Percentiles rank a stretch among this genome's conserved stretches.
These are phyloP conservation scores for Solanum clarkiae DNA, from an alignment of 257 asterid genomes.

Conservation along the genomic window DNA sequence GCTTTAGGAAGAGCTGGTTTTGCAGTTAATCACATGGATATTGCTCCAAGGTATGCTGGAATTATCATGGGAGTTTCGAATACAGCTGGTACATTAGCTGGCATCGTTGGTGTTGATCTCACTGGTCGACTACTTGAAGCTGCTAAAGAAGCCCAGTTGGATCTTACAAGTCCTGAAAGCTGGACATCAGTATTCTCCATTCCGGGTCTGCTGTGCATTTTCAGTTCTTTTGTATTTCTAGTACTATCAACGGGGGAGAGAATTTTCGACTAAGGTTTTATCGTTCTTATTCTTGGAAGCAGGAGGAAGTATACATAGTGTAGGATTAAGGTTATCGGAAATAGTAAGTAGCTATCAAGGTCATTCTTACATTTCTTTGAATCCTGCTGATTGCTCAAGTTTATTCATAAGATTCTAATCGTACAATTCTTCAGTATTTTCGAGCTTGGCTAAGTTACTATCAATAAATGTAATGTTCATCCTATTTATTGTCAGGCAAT, in stretches of 20 bases:
- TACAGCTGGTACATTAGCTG: constrained; percentile 92
- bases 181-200: constrained; percentile 71
- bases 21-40: constrained; percentile 92
- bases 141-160: constrained; percentile 56
- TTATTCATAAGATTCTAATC: not conserved
- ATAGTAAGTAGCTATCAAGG: not conserved
- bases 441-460: not conserved
- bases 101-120: constrained; percentile 79
- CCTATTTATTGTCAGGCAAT: not conserved
- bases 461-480: not conserved
- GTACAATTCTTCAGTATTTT: not conserved
- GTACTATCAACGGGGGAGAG: constrained; percentile 78
- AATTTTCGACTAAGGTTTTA: constrained; percentile 57
- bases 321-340: not conserved
- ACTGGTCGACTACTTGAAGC: constrained; percentile 87
- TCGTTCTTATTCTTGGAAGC: not conserved
- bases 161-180: constrained; percentile 69
- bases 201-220: constrained; percentile 72
- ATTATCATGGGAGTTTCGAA: constrained; percentile 92
- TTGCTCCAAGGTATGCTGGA: constrained; percentile 93
- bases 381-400: not conserved
- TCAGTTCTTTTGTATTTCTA: constrained; percentile 62
- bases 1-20: constrained; percentile 97
- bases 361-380: not conserved
- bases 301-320: not conserved